Evolutionary conservation across 2,329 filamentous ascomycete genomes (phyloP).

Genomic region (Apiospora malaysiana): DNA sequence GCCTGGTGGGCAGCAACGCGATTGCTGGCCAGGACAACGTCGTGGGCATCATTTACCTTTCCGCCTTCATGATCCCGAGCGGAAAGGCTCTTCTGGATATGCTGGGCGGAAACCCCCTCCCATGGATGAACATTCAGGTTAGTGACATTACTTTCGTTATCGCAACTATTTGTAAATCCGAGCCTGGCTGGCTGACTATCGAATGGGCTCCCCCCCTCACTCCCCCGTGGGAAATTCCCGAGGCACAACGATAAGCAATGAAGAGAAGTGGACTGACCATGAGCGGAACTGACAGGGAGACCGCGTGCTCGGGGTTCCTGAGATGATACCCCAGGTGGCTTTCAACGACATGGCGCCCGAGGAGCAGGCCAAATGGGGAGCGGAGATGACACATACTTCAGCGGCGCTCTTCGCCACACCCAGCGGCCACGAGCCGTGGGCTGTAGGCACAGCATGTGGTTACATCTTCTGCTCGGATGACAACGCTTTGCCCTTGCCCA

Average conservation of each 20-base stretch:
- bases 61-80: constrained; percentile 24
- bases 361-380: constrained; percentile 23
- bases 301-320: constrained; percentile 24
- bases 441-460: constrained; percentile 24
- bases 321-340: constrained; percentile 23
- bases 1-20: constrained; percentile 24
- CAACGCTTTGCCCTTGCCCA: constrained; percentile 25
- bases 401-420: constrained; percentile 25
- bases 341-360: constrained; percentile 26
- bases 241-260: background rate
- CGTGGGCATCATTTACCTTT: constrained; percentile 23
- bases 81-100: constrained; percentile 25
- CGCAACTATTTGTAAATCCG: background rate
- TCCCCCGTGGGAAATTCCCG: background rate
- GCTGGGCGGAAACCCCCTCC: constrained; percentile 26
- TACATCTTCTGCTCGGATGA: constrained; percentile 28
- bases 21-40: constrained; percentile 17
- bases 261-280: background rate
- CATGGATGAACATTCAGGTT: constrained; percentile 29
- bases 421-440: constrained; percentile 29
- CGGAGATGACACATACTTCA: constrained; percentile 27
- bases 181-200: background rate
- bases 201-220: background rate
- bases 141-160: background rate
- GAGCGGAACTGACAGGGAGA: constrained; percentile 25